Conservation (phyloP, 129 eudicot genomes). For the Helianthus annuus region DNA sequence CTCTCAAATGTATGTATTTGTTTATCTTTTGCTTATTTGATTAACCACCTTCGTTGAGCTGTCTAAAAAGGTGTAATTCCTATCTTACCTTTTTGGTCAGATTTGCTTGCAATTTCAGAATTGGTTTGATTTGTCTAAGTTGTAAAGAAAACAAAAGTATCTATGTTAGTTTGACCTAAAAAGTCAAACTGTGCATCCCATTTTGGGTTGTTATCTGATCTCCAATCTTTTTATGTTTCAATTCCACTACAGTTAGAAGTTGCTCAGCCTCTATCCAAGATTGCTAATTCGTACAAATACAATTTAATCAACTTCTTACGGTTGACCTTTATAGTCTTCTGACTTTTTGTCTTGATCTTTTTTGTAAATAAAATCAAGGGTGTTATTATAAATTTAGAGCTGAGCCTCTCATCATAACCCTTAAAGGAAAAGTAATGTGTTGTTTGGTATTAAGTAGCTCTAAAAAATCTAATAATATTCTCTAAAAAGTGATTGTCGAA, state of each 20-base stretch:
- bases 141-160: no score
- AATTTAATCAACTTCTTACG: background rate
- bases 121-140: background rate
- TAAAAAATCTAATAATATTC: no score
- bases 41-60: no score
- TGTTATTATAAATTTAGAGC: conserved; percentile 69
- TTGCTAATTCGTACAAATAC: conserved; percentile 55
- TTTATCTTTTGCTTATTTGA: no score
- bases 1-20: no score
- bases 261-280: no score
- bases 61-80: no score
- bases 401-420: no score
- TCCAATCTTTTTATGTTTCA: background rate
- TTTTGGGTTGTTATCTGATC: background rate
- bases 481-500: no score
- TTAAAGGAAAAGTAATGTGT: conserved; percentile 68
- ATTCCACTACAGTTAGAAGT: conserved; percentile 44
- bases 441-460: background rate
- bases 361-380: no score
- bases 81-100: no score
- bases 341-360: background rate
- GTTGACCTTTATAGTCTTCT: background rate
- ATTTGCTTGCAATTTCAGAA: no score
- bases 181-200: background rate
- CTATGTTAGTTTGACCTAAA: conserved; percentile 6